Percentiles rank a stretch among this genome's conserved stretches.
These are phyloP conservation scores for Cladosporium sphaerospermum DNA, from an alignment of 2,329 filamentous ascomycete genomes.

Conservation along the genomic window DNA sequence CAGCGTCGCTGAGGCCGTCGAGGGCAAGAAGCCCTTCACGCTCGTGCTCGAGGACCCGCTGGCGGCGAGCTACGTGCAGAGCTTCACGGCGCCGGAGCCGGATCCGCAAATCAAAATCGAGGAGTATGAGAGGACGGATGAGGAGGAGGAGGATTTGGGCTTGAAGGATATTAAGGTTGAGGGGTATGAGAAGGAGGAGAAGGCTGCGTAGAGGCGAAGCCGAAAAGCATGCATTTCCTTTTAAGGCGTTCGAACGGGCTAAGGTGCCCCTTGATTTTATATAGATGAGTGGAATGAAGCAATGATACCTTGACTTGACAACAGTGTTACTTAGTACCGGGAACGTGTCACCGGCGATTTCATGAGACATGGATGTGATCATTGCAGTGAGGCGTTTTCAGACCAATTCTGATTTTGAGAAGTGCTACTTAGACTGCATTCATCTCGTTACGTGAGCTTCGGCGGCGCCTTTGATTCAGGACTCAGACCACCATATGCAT, in stretches of 20 bases:
- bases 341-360: not conserved
- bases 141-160: slow-evolving; percentile 91
- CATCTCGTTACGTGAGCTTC: too few relatives aligned
- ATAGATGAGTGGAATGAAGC: slow-evolving; percentile 10
- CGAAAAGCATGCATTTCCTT: not conserved
- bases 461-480: too few relatives aligned
- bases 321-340: too few relatives aligned
- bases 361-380: not conserved
- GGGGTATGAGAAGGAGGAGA: slow-evolving; percentile 56
- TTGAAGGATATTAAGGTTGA: slow-evolving; percentile 90
- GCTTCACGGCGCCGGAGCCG: slow-evolving; percentile 68
- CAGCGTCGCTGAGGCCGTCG: slow-evolving; percentile 69
- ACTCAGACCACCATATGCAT: too few relatives aligned
- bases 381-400: too few relatives aligned
- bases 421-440: too few relatives aligned
- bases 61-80: slow-evolving; percentile 90
- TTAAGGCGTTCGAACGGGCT: not conserved
- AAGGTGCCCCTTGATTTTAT: not conserved
- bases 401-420: too few relatives aligned
- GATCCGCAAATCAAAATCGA: slow-evolving; percentile 77
- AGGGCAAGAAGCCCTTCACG: slow-evolving; percentile 72
- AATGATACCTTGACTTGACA: slow-evolving; percentile 1
- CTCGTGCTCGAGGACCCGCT: slow-evolving; percentile 81
- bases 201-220: not conserved
- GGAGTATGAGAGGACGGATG: slow-evolving; percentile 78